These are phyloP conservation scores for Balamuthia mandrillaris DNA, from an alignment of 208 protist genomes.

Conservation along the genomic window DNA sequence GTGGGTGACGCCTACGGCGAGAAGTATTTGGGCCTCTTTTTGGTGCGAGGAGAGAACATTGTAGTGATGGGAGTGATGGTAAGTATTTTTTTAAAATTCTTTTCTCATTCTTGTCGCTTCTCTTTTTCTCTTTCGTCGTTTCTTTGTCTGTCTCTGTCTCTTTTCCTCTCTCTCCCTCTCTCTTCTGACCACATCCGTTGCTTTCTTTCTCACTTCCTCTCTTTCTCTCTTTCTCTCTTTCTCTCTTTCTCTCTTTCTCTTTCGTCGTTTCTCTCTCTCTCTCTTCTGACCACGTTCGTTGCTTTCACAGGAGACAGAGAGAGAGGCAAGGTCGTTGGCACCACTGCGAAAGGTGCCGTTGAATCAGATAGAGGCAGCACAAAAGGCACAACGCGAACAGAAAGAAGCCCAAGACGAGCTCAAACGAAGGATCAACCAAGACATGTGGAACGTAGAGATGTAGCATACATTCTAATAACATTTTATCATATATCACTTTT, in stretches of 20 bases:
- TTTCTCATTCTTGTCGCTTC: neutral
- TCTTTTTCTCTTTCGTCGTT: neutral
- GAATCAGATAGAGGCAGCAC: slow-evolving; percentile 1
- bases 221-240: no score
- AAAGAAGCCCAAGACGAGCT: slow-evolving; percentile 16
- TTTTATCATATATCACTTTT: no score
- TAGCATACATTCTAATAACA: no score
- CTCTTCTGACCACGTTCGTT: no score
- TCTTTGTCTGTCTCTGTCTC: no score
- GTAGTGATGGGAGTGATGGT: slow-evolving; percentile 61
- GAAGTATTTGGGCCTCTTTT: slow-evolving; percentile 55
- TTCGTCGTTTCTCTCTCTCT: no score
- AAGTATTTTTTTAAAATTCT: neutral
- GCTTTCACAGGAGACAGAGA: neutral
- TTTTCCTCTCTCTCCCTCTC: no score
- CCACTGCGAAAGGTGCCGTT: slow-evolving; percentile 1
- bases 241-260: no score
- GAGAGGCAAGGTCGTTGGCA: neutral
- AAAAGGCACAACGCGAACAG: neutral
- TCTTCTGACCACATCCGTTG: no score
- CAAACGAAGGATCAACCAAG: neutral
- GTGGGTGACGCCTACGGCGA: slow-evolving; percentile 54
- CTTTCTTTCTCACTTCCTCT: no score
- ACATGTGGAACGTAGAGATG: no score
- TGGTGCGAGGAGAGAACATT: slow-evolving; percentile 66